Conservation (phyloP, 306 rosid genomes). For the Quercus aquifolioides region DNA sequence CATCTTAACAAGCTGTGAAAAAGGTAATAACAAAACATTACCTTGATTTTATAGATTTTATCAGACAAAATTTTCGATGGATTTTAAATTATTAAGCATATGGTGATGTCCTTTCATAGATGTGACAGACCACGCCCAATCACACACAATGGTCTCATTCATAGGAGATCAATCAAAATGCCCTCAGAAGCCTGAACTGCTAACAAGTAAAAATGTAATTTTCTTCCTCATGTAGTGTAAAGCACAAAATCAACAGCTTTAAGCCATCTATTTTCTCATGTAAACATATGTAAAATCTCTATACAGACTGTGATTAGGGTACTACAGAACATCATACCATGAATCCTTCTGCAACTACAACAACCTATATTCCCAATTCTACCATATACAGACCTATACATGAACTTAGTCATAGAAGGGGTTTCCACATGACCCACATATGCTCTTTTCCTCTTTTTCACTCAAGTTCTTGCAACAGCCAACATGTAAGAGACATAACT, state of each 20-base stretch:
- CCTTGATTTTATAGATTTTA: too few relatives aligned
- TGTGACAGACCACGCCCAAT: too few relatives aligned
- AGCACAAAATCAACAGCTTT: neutral
- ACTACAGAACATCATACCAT: neutral
- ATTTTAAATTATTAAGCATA: too few relatives aligned
- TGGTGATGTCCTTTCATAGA: too few relatives aligned
- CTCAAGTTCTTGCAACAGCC: neutral
- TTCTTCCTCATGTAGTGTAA: neutral
- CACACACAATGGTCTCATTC: neutral
- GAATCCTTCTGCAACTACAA: slow-evolving; percentile 20
- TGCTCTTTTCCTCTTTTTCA: slow-evolving; percentile 7
- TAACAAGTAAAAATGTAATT: neutral
- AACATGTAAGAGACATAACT: neutral
- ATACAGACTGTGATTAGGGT: slow-evolving; percentile 20
- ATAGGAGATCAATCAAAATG: neutral
- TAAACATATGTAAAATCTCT: neutral
- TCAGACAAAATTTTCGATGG: too few relatives aligned
- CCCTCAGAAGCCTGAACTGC: neutral
- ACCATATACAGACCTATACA: slow-evolving; percentile 15
- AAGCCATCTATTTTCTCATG: neutral
- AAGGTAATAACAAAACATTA: too few relatives aligned
- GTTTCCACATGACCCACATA: slow-evolving; percentile 14
- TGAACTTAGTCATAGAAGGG: slow-evolving; percentile 3
- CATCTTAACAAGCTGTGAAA: too few relatives aligned
- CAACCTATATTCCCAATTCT: slow-evolving; percentile 22